These are phyloP conservation scores for Conticribra guillardii DNA, from an alignment of 108 stramenopile genomes.

Conservation along the genomic window DNA sequence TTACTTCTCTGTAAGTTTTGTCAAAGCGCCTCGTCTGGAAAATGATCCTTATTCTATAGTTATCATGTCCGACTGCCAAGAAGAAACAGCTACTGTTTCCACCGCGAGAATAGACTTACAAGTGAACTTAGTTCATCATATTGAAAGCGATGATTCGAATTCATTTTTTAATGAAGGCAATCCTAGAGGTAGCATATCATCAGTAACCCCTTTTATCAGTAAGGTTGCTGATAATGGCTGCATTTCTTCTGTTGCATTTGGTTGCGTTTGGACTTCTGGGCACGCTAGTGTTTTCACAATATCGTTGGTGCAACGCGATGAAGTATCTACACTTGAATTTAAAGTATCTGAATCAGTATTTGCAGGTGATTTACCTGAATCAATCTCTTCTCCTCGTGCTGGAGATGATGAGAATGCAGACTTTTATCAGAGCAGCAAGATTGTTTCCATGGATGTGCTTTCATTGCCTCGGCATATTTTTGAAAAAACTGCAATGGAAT, in stretches of 20 bases:
- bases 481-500: constrained; percentile 6
- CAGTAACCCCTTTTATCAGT: constrained; percentile 40
- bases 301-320: constrained; percentile 6
- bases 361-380: constrained; percentile 44
- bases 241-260: constrained; percentile 51
- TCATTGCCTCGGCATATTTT: constrained; percentile 43
- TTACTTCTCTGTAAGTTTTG: constrained; percentile 37
- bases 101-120: neutral
- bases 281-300: constrained; percentile 51
- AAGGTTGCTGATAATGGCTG: constrained; percentile 17
- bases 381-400: neutral
- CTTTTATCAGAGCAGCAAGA: constrained; percentile 57
- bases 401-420: constrained; percentile 38
- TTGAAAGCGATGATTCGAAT: constrained; percentile 9
- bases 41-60: constrained; percentile 34
- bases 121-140: constrained; percentile 30
- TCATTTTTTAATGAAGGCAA: constrained; percentile 13
- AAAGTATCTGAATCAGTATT: constrained; percentile 40
- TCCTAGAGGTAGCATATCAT: constrained; percentile 19
- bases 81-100: constrained; percentile 9
- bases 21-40: constrained; percentile 21
- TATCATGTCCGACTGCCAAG: constrained; percentile 29
- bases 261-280: constrained; percentile 63
- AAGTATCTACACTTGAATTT: constrained; percentile 1
- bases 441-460: constrained; percentile 54